A percentile compares a stretch with the other conserved stretches of the same genome.
Conservation (phyloP, 2,329 filamentous ascomycete species). For the Zalaria obscura region DNA sequence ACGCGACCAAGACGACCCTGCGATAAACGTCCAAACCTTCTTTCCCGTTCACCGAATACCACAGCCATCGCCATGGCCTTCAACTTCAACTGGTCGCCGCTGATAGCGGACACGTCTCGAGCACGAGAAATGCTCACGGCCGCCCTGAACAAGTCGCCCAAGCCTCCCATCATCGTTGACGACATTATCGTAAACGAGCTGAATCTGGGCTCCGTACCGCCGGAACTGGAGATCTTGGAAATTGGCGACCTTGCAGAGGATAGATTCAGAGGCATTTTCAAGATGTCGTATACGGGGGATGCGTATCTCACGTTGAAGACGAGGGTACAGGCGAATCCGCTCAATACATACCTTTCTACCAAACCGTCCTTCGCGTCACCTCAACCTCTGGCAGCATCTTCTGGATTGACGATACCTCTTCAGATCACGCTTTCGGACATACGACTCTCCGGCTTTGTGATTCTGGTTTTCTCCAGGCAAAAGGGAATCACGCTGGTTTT, state of each 20-base stretch:
- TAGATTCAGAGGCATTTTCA: constrained; percentile 94
- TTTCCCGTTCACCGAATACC: not conserved
- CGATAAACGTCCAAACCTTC: not conserved
- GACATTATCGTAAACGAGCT: constrained; percentile 97
- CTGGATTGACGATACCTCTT: constrained; percentile 88
- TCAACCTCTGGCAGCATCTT: constrained; percentile 77
- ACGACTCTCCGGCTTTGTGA: constrained; percentile 90
- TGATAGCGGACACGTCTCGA: constrained; percentile 85
- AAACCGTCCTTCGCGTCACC: constrained; percentile 86
- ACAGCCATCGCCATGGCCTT: constrained; percentile 62
- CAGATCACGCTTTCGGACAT: constrained; percentile 95
- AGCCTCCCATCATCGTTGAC: constrained; percentile 97
- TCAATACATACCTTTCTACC: constrained; percentile 89
- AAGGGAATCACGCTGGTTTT: constrained; percentile 96
- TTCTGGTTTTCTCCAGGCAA: constrained; percentile 92
- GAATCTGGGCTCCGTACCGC: constrained; percentile 87
- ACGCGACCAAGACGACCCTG: not conserved
- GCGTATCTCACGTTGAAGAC: constrained; percentile 92
- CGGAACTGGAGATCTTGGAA: constrained; percentile 91
- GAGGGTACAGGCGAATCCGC: constrained; percentile 88
- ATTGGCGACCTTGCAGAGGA: constrained; percentile 96
- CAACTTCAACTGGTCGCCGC: constrained; percentile 99
- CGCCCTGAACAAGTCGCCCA: constrained; percentile 92
- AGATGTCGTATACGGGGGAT: constrained; percentile 96
- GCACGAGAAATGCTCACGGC: constrained; percentile 89